phyloP scores from a whole-genome alignment of 2,329 filamentous ascomycete genomes.

The Aspergillus novoparasiticus region DNA sequence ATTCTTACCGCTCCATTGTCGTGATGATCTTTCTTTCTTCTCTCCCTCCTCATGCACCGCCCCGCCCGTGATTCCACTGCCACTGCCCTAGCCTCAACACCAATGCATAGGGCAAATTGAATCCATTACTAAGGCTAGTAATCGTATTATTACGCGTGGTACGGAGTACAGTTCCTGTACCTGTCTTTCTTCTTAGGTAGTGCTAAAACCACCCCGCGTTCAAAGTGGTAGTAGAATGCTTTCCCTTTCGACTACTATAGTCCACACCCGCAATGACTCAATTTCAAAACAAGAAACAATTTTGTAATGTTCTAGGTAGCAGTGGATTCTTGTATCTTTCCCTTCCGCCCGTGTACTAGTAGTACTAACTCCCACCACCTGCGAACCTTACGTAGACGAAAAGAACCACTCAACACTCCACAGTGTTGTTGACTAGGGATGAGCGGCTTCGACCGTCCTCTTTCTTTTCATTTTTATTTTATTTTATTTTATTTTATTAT shows the following conservation, averaged over 20 bases:
- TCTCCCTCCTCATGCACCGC: constrained; percentile 29
- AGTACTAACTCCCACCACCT: not conserved
- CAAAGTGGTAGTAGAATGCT: constrained; percentile 1
- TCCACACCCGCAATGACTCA: not conserved
- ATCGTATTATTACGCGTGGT: constrained; percentile 16
- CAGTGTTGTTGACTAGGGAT: constrained; percentile 17
- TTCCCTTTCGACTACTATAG: not conserved
- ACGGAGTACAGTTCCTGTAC: not conserved
- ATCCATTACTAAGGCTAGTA: not conserved
- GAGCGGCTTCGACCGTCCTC: constrained; percentile 14
- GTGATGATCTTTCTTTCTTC: constrained; percentile 26
- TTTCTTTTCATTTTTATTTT: constrained; percentile 1
- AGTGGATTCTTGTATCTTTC: constrained; percentile 4
- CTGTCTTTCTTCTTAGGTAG: not conserved
- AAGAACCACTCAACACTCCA: constrained; percentile 11
- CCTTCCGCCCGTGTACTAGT: not conserved
- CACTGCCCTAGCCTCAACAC: constrained; percentile 32
- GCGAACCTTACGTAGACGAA: constrained; percentile 7
- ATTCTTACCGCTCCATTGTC: constrained; percentile 23
- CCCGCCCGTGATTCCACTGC: constrained; percentile 31
- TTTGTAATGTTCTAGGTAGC: not conserved
- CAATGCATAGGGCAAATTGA: constrained; percentile 9
- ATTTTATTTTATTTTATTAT: constrained; percentile 3
- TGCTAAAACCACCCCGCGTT: constrained; percentile 14
- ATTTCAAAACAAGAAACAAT: not conserved